Percentiles rank a stretch among this genome's conserved stretches.
Conservation (phyloP, 2,329 filamentous ascomycete species). For the Rhytidhysteron rufulum region DNA sequence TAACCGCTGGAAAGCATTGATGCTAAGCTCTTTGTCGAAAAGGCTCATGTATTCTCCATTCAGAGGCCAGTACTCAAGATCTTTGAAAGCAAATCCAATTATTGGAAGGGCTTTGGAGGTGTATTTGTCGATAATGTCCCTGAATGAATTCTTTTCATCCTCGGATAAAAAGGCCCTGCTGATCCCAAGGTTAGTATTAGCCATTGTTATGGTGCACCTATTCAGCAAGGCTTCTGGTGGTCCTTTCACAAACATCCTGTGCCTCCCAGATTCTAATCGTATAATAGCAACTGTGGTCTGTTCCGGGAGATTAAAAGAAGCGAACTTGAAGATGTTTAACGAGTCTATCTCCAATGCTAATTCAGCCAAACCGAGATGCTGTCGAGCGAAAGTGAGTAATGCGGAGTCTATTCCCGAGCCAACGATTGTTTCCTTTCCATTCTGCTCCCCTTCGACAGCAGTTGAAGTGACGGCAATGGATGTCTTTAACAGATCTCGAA, state of each 20-base stretch:
- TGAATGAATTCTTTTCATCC: constrained; percentile 16
- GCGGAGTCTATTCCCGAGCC: constrained; percentile 58
- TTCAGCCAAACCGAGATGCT: constrained; percentile 49
- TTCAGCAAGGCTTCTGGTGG: constrained; percentile 55
- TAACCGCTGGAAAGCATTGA: too few species aligned
- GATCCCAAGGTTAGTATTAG: constrained; percentile 2
- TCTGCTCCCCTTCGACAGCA: constrained; percentile 45
- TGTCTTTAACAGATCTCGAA: constrained; percentile 7
- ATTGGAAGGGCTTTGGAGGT: constrained; percentile 40
- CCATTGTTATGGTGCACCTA: constrained; percentile 32
- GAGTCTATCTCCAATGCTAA: constrained; percentile 45
- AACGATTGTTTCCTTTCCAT: constrained; percentile 48
- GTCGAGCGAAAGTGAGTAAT: constrained; percentile 48
- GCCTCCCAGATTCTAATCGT: constrained; percentile 44
- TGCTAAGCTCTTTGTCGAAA: neutral
- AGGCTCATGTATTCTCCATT: too few species aligned
- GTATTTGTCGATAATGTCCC: constrained; percentile 33
- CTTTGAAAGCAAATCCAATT: constrained; percentile 40
- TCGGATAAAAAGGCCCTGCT: constrained; percentile 17
- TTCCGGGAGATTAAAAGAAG: constrained; percentile 52
- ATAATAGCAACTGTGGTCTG: constrained; percentile 57
- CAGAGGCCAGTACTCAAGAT: constrained; percentile 37
- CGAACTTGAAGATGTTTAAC: constrained; percentile 53
- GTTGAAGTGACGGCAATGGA: constrained; percentile 46
- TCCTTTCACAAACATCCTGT: constrained; percentile 53